Evolutionary conservation across 768 basidiomycete genomes (phyloP).

Genomic region (Dendrothele bispora): DNA sequence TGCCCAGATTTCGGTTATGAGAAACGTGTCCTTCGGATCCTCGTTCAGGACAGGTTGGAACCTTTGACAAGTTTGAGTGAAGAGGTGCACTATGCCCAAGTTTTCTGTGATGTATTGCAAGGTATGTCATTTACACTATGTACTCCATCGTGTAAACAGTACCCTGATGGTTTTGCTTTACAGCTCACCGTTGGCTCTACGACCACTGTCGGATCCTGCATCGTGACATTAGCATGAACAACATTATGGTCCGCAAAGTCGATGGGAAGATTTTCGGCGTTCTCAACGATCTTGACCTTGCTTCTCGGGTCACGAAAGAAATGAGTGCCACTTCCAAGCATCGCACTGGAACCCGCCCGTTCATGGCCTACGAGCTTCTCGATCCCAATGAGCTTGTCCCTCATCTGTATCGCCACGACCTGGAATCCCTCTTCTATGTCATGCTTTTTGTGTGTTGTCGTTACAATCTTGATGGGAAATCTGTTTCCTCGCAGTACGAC

Average conservation of each 20-base stretch:
- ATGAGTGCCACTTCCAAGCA: not conserved
- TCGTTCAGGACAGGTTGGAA: not conserved
- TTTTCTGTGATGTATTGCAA: not conserved
- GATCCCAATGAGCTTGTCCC: not conserved
- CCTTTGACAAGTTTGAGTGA: not conserved
- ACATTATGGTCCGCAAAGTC: conserved; percentile 12
- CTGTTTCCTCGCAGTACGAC: not conserved
- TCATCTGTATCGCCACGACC: conserved; percentile 7
- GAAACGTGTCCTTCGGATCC: not conserved
- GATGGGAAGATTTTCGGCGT: conserved; percentile 13
- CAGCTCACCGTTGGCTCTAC: conserved; percentile 9
- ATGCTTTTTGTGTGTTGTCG: not conserved
- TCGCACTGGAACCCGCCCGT: conserved; percentile 4
- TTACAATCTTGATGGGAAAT: not conserved
- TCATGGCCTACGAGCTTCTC: conserved; percentile 1
- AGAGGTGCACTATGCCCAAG: not conserved
- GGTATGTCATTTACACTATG: not conserved
- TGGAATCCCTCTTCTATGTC: conserved; percentile 9
- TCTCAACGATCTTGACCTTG: conserved; percentile 11
- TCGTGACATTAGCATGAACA: conserved; percentile 14
- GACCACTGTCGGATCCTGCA: conserved; percentile 9
- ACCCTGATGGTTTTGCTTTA: not conserved
- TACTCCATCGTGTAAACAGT: not conserved
- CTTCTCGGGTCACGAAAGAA: not conserved
- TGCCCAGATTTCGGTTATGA: not conserved